Evolutionary conservation across 2,329 filamentous ascomycete genomes (phyloP).

Genomic region (Colletotrichum kahawae): DNA sequence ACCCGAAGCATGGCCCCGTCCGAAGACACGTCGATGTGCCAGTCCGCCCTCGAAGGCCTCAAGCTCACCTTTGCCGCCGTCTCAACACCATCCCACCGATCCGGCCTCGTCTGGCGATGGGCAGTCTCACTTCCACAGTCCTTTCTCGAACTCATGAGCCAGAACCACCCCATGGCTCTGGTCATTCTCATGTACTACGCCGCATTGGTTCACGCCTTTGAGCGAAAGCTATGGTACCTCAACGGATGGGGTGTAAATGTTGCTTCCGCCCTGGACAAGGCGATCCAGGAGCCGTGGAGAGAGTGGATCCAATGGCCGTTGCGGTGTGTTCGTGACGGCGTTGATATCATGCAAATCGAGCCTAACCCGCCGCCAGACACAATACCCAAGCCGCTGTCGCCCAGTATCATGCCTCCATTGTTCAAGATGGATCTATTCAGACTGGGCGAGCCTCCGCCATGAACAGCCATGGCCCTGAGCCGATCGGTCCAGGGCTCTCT

Average conservation of each 20-base stretch:
- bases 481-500: background rate
- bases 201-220: slow-evolving; percentile 14
- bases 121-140: slow-evolving; percentile 20
- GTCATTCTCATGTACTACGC: slow-evolving; percentile 25
- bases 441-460: background rate
- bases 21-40: slow-evolving; percentile 13
- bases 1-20: slow-evolving; percentile 17
- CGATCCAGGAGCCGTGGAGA: slow-evolving; percentile 18
- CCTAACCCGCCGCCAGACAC: background rate
- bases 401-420: background rate
- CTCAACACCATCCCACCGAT: background rate
- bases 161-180: slow-evolving; percentile 22
- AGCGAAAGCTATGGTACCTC: slow-evolving; percentile 20
- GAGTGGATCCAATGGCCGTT: slow-evolving; percentile 19
- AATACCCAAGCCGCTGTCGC: background rate
- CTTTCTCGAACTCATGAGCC: slow-evolving; percentile 22
- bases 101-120: slow-evolving; percentile 24
- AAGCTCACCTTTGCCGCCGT: slow-evolving; percentile 13
- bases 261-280: background rate
- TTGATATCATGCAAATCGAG: slow-evolving; percentile 2
- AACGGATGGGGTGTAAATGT: slow-evolving; percentile 6
- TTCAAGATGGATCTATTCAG: slow-evolving; percentile 1
- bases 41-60: slow-evolving; percentile 14
- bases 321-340: slow-evolving; percentile 9
- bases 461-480: background rate